Base-by-base conservation (phyloP, 2,329 filamentous ascomycete species). In the Tolypocladium pustulatum region DNA sequence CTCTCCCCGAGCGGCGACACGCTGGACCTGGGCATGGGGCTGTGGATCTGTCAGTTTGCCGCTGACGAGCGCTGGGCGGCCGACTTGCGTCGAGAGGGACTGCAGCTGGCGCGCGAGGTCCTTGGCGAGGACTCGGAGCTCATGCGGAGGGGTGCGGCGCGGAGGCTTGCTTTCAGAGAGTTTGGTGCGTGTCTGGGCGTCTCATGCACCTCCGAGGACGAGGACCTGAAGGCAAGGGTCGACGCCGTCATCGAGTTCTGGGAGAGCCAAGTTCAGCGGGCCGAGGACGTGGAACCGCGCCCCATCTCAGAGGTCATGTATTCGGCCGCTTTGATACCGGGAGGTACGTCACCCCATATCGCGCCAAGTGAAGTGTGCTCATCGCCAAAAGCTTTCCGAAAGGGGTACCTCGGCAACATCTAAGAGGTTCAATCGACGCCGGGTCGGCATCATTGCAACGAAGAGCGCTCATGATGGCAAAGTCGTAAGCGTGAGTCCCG, bases 241-340 rank as follows among this genome's bases (percentile, higher is more conserved):
- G 64, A 67, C 13, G 63, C 55, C 0, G 57, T 76, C 22, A 46
- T 75, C 12, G 58, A 65, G 13, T 72, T 73, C 38, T 75, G 73
- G 74, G 66, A 71, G 27, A 63, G 64, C 20, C 62, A 70, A 20
- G 25, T 49, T 25, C 69, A 74, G 17, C 66, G 73, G 5, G 62
- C 65, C 22, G 61, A 61, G 1, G 65, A 68, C 3, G 68, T 69
- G 27, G 78, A 80, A 53, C 64, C 84, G 62, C 69, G 72, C 52
- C 80, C 81, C 0, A 84, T 84, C 46, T 82, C 79, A 5, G 67
- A 74, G 27, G 80, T 80, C 43, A 84, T 84, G 81, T 83, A 81
- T 69, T 78, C 81, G 17, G 72, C 80, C 5, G 80, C 80, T 38
- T 63, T 84, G 62, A 74, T 81, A 55, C 78, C 80, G 5, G 81